Conservation (phyloP, 768 basidiomycete species). For the Mycena polygramma region DNA sequence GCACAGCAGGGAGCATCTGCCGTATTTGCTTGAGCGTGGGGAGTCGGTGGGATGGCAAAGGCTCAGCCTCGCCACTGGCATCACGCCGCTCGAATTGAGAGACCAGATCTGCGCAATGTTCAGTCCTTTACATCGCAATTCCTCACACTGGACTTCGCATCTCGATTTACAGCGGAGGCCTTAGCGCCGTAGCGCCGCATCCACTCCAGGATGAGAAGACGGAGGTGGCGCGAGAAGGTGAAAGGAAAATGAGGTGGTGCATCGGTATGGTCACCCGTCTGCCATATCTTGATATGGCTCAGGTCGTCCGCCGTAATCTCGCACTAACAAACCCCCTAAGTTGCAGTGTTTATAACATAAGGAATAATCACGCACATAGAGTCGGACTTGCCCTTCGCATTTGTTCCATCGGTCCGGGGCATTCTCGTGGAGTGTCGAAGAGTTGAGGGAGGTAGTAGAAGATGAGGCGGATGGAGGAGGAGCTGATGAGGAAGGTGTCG, state of each 20-base stretch:
- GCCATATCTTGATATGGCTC: constrained; percentile 14
- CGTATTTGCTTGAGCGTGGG: background rate
- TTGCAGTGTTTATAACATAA: no score
- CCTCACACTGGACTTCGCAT: background rate
- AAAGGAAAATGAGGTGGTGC: background rate
- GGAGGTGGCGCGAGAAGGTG: constrained; percentile 9
- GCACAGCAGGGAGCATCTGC: background rate
- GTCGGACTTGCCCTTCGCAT: no score
- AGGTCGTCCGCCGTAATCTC: constrained; percentile 15
- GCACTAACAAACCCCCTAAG: background rate
- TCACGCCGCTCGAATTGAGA: background rate
- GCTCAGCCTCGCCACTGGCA: background rate
- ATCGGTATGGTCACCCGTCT: constrained; percentile 2
- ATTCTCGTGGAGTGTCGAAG: no score
- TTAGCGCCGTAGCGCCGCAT: constrained; percentile 13
- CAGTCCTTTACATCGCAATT: background rate
- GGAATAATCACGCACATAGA: no score
- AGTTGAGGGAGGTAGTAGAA: no score
- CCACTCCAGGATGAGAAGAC: constrained; percentile 4
- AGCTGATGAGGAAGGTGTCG: no score
- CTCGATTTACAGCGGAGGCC: background rate
- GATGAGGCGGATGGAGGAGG: no score
- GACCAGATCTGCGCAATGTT: constrained; percentile 9
- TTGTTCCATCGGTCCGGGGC: no score
- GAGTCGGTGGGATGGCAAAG: background rate